Conservation (phyloP, 345 rosid species). For the Eucalyptus cloeziana region DNA sequence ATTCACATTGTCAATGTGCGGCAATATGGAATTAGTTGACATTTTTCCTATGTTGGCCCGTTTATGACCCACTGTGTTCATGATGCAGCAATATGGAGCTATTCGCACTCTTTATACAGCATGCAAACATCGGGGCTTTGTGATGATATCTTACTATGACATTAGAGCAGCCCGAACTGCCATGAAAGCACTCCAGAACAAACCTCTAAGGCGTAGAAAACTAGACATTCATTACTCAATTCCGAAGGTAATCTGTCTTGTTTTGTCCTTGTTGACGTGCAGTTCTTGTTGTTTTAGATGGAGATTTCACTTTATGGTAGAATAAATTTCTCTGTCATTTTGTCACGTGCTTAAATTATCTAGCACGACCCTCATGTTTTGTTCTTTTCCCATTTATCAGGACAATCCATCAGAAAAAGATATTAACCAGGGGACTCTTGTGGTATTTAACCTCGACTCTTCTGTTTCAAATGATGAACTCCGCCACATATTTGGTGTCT, state of each 20-base stretch:
- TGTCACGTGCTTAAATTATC: not conserved
- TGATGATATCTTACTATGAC: slow-evolving; percentile 45
- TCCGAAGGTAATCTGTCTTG: slow-evolving; percentile 23
- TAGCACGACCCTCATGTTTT: not conserved
- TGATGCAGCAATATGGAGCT: slow-evolving; percentile 37
- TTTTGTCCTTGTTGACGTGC: not conserved
- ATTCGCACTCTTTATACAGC: slow-evolving; percentile 30
- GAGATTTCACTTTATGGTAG: not conserved
- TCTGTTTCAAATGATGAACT: slow-evolving; percentile 22
- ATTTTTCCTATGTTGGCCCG: not conserved
- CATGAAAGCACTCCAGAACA: slow-evolving; percentile 36
- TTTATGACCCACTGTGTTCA: not conserved
- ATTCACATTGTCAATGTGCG: not conserved
- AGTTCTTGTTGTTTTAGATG: not conserved
- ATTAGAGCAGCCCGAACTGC: slow-evolving; percentile 45
- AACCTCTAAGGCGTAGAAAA: slow-evolving; percentile 17
- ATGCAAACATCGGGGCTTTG: slow-evolving; percentile 46
- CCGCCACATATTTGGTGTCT: slow-evolving; percentile 15
- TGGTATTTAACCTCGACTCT: slow-evolving; percentile 16
- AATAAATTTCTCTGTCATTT: not conserved
- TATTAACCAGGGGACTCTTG: slow-evolving; percentile 17
- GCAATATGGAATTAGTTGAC: not conserved
- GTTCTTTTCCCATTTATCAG: slow-evolving; percentile 2
- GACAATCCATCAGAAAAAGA: slow-evolving; percentile 19
- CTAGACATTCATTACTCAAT: slow-evolving; percentile 44